A percentile compares a stretch with the other conserved stretches of the same genome.
These are phyloP conservation scores for Mikania micrantha DNA, from an alignment of 129 eudicot genomes.

Conservation along the genomic window DNA sequence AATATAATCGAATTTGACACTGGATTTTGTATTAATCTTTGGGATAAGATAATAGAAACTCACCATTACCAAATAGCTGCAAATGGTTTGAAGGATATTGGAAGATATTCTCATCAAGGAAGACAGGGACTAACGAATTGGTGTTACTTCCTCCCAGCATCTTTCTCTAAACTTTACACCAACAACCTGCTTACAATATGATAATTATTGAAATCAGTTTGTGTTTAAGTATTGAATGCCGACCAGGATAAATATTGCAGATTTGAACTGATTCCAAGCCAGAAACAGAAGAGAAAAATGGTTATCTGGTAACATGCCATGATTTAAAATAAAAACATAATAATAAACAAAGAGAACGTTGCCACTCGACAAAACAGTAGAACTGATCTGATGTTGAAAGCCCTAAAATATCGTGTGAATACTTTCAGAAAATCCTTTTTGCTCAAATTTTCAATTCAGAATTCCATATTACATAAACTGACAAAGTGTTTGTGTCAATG, in stretches of 20 bases:
- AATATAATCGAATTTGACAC: too few relatives aligned
- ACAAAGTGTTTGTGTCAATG: neutral
- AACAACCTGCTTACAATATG: slow-evolving; percentile 23
- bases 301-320: neutral
- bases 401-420: neutral
- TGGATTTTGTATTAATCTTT: neutral
- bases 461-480: neutral
- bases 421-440: neutral
- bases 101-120: slow-evolving; percentile 44
- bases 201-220: neutral
- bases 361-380: neutral
- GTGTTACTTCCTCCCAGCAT: slow-evolving; percentile 79
- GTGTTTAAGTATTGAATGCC: neutral
- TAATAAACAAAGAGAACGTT: neutral
- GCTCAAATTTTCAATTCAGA: neutral
- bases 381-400: neutral
- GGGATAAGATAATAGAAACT: slow-evolving; percentile 20
- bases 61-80: slow-evolving; percentile 74
- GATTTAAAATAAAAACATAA: neutral
- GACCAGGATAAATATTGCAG: too few relatives aligned
- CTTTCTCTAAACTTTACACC: neutral
- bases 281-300: neutral
- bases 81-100: slow-evolving; percentile 72
- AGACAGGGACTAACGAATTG: slow-evolving; percentile 47
- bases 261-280: neutral